Percentiles rank a stretch among this genome's conserved stretches.
These are phyloP conservation scores for Clarkia xantiana DNA, from an alignment of 345 rosid genomes.

Conservation along the genomic window DNA sequence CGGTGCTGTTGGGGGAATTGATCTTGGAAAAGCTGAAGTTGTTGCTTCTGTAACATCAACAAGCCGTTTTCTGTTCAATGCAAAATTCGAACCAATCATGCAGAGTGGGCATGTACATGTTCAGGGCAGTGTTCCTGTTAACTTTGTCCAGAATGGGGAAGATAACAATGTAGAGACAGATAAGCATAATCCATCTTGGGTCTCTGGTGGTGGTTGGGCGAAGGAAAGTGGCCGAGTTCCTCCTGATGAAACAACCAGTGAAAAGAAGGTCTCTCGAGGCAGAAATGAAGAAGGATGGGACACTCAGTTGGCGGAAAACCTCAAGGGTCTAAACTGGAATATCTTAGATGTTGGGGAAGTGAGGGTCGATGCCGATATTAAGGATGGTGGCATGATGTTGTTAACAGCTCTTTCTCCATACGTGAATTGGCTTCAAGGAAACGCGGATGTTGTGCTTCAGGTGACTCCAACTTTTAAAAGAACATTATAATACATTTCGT, in stretches of 20 bases:
- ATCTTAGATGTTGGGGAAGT: conserved; percentile 92
- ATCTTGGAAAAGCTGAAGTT: conserved; percentile 90
- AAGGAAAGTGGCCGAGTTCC: conserved; percentile 50
- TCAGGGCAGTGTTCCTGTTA: conserved; percentile 92
- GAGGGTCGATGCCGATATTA: conserved; percentile 81
- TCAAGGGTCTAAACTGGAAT: conserved; percentile 80
- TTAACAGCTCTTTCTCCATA: conserved; percentile 86
- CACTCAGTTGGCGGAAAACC: conserved; percentile 74
- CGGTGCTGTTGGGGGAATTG: conserved; percentile 92
- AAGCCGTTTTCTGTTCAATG: conserved; percentile 87
- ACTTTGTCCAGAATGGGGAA: conserved; percentile 51
- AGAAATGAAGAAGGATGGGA: conserved; percentile 84
- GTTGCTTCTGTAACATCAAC: conserved; percentile 84
- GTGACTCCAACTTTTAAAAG: conserved; percentile 17
- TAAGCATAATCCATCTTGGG: conserved; percentile 33
- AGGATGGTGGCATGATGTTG: conserved; percentile 98
- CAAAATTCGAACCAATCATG: conserved; percentile 75
- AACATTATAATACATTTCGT: neutral
- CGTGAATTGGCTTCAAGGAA: conserved; percentile 86
- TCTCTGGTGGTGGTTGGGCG: conserved; percentile 68
- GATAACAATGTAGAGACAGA: conserved; percentile 55
- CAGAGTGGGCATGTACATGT: conserved; percentile 95
- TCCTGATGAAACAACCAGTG: conserved; percentile 29
- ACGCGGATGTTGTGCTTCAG: conserved; percentile 88
- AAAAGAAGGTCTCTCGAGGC: conserved; percentile 51